phyloP scores from a whole-genome alignment of 108 stramenopile genomes.

The Nitzschia putrida region DNA sequence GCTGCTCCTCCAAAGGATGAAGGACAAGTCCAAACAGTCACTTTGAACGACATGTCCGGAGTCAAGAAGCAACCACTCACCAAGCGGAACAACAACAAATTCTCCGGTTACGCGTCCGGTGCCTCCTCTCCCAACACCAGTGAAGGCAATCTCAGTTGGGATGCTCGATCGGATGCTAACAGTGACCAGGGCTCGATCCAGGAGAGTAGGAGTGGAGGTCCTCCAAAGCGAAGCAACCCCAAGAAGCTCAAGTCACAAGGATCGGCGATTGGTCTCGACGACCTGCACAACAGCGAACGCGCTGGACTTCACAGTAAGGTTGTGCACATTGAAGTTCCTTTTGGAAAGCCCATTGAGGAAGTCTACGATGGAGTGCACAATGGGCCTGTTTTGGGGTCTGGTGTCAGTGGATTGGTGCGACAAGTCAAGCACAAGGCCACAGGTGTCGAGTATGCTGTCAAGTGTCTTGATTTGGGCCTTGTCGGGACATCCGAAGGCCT shows the following conservation, averaged over 20 bases:
- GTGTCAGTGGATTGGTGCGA: constrained; percentile 75
- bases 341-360: constrained; percentile 79
- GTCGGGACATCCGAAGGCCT: constrained; percentile 71
- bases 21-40: not conserved
- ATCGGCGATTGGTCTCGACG: constrained; percentile 46
- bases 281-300: constrained; percentile 36
- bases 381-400: constrained; percentile 75
- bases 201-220: not conserved
- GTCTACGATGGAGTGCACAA: constrained; percentile 83
- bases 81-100: constrained; percentile 7
- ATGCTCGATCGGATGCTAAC: constrained; percentile 11
- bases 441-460: constrained; percentile 67
- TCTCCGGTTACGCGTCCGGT: constrained; percentile 44
- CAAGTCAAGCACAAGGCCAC: constrained; percentile 66
- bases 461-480: constrained; percentile 75
- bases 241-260: constrained; percentile 42
- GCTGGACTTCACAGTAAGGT: constrained; percentile 46
- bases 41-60: constrained; percentile 26
- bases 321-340: constrained; percentile 77
- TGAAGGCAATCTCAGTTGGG: constrained; percentile 34
- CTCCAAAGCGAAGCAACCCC: constrained; percentile 18
- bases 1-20: not conserved
- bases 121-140: constrained; percentile 45
- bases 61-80: not conserved
- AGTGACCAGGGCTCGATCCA: not conserved